Evolutionary conservation across 768 basidiomycete species (phyloP), one percentile per base, ranked within the genome.

Genomic region (Tulasnella sp.): DNA sequence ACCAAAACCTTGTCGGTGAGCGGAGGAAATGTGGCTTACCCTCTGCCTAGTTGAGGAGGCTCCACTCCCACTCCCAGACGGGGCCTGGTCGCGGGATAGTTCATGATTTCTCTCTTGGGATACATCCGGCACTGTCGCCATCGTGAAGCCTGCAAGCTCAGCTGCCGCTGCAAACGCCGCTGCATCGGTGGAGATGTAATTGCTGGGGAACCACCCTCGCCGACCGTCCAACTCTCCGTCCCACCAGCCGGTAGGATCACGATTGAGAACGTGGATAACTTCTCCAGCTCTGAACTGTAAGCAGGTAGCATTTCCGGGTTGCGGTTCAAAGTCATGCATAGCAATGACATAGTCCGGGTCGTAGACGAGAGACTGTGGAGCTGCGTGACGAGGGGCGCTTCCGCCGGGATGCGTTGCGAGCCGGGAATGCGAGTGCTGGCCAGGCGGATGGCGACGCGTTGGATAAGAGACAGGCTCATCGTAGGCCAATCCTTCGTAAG

Each of bases 181-280:
- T 59, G 59, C 75, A 72, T 71, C 59, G 63, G 62, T 69, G 42
- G 59, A 71, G n/a, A 82, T 81, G 74, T 97, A 98, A 81, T 98
- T 99, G 77, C 93, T 95, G 22, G 97, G 97, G 80, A 98, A 98
- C 97, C 97, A 99, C 14, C 97, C 97, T 76, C 95, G 83, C 74
- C 89, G 82, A 2, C 89, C 91, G 40, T 94, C 91, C 19, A 96
- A 79, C 80, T 98, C 94, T 11, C 97, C 97, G 78, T 99, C 95
- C 96, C 96, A 98, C 97, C 97, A 98, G 0, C 97, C 97, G 76
- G 89, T 92, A 3, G 84, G 74, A 81, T 98, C 94, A 75, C 89
- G 86, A 77, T 93, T 94, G 64, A 91, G 83, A n/a, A 98, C 94
- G 73, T 89, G 89, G 71, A 98, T 94, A 69, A 95, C 85, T 78